Base-by-base conservation (phyloP, 2,329 filamentous ascomycete species). In the Dactylellina drechsleri region DNA sequence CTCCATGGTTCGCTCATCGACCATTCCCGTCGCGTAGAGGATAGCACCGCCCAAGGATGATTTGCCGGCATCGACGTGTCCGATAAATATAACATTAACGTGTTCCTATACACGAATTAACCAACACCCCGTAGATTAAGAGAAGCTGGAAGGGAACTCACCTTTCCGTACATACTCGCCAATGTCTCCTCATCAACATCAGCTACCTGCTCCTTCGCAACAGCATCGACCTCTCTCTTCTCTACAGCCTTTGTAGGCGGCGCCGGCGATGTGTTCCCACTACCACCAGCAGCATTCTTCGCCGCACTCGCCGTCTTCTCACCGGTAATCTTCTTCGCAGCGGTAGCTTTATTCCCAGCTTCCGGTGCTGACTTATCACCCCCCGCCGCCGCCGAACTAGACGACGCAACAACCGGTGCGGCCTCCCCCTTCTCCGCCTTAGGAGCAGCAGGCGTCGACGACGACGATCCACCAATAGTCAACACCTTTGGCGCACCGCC, bases 21-120 rank as follows among this genome's bases (percentile, higher is more conserved):
- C 95, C 95, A 98, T 99, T 75, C 95, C 95, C 4, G 94, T 97
- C 61, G 89, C 89, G 82, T 95, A 97, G 13, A 99, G 86, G 77
- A 99, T 96, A 61, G 92, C 92, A 59, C 95, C 95, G 81, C 95
- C 95, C 4, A 99, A 86, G 2, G 95, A 99, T 45, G 93, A 97
- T 85, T 99, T 99, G 79, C 95, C 95, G 61, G 95, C 95, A 85
- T 99, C 95, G 80, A 99, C 96, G 86, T 99, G 95, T 60, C 95
- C 94, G 81, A 98, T 91, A 84, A 98, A 97, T 78, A 98, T 97
- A 79, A 99, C 91, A 83, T 99, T 99, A 80, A 99, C 86, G 79
- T 91, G 89, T 81, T 91, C 85, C 83, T 83, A 77, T 80, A 60
- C 54, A 13, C 16, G 15, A 15, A 13, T n/a, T 18, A 23, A 23